A percentile compares a stretch with the other conserved stretches of the same genome.
Evolutionary conservation across 306 rosid genomes (phyloP).

Genomic region (Vigna angularis): DNA sequence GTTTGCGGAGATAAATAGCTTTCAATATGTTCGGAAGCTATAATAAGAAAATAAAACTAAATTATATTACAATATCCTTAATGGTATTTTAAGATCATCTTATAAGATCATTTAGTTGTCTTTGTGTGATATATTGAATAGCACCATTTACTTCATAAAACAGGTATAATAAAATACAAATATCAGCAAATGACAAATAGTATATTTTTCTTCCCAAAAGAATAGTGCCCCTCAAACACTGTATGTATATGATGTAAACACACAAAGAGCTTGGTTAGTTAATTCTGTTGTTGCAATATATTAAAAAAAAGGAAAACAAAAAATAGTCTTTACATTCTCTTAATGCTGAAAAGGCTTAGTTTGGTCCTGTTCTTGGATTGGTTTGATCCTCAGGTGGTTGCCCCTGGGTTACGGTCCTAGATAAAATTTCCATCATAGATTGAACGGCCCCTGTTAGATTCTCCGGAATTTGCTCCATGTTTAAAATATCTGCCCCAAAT

Average conservation of each 20-base stretch:
- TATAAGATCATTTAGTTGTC: no score
- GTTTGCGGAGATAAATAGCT: no score
- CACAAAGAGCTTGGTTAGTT: background rate
- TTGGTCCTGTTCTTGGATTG: conserved; percentile 63
- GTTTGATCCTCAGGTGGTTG: conserved; percentile 54
- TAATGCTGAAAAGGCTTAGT: conserved; percentile 43
- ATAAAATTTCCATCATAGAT: conserved; percentile 75
- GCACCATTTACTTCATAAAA: no score
- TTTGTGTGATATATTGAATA: no score
- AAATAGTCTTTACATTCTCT: conserved; percentile 22
- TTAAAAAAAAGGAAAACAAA: background rate
- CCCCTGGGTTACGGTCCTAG: conserved; percentile 55
- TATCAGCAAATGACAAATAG: background rate
- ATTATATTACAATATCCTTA: no score
- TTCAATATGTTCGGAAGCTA: no score
- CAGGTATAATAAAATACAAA: no score
- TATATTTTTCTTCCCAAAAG: background rate
- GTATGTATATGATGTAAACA: conserved; percentile 1
- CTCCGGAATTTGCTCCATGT: conserved; percentile 72
- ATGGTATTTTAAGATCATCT: no score
- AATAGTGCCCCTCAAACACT: conserved; percentile 4
- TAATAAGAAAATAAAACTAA: no score
- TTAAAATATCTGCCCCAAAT: conserved; percentile 58
- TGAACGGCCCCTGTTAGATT: conserved; percentile 67
- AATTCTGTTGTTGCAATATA: background rate